A percentile compares a stretch with the other conserved stretches of the same genome.
Conservation (phyloP, 805 yeast genomes). For the Torulaspora maleeae region DNA sequence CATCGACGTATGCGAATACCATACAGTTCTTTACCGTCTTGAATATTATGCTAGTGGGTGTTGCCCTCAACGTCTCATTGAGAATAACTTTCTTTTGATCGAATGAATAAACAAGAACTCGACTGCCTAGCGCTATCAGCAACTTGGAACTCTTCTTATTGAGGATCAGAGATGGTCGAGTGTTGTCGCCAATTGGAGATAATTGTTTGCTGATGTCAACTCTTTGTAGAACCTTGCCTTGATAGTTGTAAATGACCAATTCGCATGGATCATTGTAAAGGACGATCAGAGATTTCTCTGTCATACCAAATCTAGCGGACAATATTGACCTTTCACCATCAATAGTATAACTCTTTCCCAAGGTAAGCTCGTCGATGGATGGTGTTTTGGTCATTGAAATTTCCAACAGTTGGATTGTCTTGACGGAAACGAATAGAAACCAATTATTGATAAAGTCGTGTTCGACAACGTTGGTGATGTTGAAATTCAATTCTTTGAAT, state of each 20-base stretch:
- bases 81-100: slow-evolving; percentile 29
- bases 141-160: slow-evolving; percentile 33
- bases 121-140: slow-evolving; percentile 25
- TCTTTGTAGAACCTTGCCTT: slow-evolving; percentile 28
- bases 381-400: slow-evolving; percentile 4
- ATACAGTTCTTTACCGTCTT: slow-evolving; percentile 15
- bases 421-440: slow-evolving; percentile 21
- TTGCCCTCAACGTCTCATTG: slow-evolving; percentile 13
- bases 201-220: slow-evolving; percentile 18
- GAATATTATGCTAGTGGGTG: slow-evolving; percentile 16
- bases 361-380: slow-evolving; percentile 6
- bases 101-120: slow-evolving; percentile 29
- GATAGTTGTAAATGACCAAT: slow-evolving; percentile 28
- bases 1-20: slow-evolving; percentile 22
- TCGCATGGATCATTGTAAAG: slow-evolving; percentile 21
- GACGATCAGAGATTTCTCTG: slow-evolving; percentile 33
- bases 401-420: slow-evolving; percentile 13
- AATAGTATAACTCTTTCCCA: slow-evolving; percentile 16
- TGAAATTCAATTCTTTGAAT: slow-evolving; percentile 8
- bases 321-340: slow-evolving; percentile 9
- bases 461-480: slow-evolving; percentile 15
- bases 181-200: slow-evolving; percentile 4
- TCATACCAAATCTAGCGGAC: slow-evolving; percentile 30
- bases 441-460: slow-evolving; percentile 31
- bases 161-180: slow-evolving; percentile 13